Conservation (phyloP, 2,329 filamentous ascomycete genomes). For the Calonectria honghensis region DNA sequence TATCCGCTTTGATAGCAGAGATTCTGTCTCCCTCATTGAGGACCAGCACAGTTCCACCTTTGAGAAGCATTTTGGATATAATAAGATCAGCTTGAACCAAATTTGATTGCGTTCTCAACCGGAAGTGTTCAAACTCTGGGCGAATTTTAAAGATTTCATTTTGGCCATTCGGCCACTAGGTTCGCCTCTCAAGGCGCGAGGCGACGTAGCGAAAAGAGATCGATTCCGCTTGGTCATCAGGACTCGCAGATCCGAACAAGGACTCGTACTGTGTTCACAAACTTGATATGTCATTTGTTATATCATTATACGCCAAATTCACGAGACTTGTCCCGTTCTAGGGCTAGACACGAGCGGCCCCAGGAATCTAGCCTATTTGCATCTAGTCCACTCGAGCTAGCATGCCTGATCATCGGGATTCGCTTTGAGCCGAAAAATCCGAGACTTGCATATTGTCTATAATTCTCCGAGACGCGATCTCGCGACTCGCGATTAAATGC, state of each 20-base stretch:
- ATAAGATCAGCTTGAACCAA: background rate
- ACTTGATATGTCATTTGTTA: background rate
- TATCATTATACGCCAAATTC: background rate
- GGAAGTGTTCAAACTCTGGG: background rate
- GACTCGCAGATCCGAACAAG: background rate
- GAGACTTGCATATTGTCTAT: background rate
- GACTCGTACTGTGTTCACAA: background rate
- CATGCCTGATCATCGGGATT: background rate
- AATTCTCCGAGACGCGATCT: constrained; percentile 9
- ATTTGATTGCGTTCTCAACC: background rate
- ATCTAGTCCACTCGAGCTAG: background rate
- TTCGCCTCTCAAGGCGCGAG: background rate
- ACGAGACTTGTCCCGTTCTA: background rate
- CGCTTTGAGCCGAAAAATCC: background rate
- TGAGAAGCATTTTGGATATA: background rate
- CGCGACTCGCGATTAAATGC: background rate
- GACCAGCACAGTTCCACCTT: background rate
- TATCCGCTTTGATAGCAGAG: background rate
- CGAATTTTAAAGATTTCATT: background rate
- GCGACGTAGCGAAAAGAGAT: background rate
- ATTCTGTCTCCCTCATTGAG: background rate
- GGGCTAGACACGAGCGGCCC: background rate
- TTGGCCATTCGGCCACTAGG: background rate
- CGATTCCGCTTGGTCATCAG: background rate
- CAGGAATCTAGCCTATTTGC: background rate